Base-by-base conservation (phyloP, 106 monocot genomes). In the Phalaenopsis aphrodite region DNA sequence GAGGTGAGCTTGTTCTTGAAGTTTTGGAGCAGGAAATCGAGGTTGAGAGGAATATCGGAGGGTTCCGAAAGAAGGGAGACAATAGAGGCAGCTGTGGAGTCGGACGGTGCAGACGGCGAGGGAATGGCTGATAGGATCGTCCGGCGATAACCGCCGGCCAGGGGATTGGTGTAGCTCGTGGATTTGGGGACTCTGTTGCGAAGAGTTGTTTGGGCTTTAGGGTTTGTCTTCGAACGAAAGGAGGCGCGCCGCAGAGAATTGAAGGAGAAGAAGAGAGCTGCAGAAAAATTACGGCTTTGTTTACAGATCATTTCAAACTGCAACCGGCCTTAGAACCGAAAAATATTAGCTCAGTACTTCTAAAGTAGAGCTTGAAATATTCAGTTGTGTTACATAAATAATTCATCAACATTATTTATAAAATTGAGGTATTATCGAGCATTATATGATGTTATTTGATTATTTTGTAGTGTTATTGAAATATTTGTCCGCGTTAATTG, bases 61-160 rank as follows among this genome's bases (percentile, higher is more conserved):
- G 82, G 52, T 5, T 78, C 56, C 9, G 87, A 79, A 46, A 87
- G 81, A 5, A 84, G 66, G 36, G 75, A 37, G n/a, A 84, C 75
- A 49, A 84, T 79, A 4, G 68, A 81, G 75, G 75, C 48, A 1
- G 55, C 41, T 12, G 75, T 79, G 52, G 82, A 46, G 65, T 76
- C 76, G 43, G 67, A 38, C 4, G 72, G 58, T 39, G 21, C 46
- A 36, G 8, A 61, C 15, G 66, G 80, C 42, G 6, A 21, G 41
- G n/a, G 78, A 52, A 24, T 16, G 73, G 82, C 17, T 5, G 21
- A 17, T 21, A 18, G 23, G 41, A 14, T 3, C 15, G 15, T 77
- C 8, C 30, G 58, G 55, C 55, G 66, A 18, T 42, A 21, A 43
- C 37, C 9, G 30, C 14, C 9, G 42, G 2, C 30, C 16, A 14